Evolutionary conservation across 179 eudicot genomes (phyloP), one percentile per base, ranked within the genome.

Genomic region (Amaranthus tricolor): DNA sequence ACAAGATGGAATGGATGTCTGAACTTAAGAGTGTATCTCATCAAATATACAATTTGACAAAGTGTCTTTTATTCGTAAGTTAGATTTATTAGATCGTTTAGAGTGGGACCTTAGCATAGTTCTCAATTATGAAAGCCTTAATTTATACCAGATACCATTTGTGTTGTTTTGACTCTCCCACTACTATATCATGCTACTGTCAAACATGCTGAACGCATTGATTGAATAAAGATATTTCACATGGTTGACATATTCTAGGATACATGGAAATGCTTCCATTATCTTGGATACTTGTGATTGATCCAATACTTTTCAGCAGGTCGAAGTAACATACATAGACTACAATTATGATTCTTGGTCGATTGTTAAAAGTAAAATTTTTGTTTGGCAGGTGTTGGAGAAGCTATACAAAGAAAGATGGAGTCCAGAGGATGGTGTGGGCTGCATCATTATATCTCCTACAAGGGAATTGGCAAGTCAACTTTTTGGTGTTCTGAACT

Each of bases 341-440:
- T 52, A 51, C 10, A 2, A 3, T 21, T 68, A 2, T 52, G 57
- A 21, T 57, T 47, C 19, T 24, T 54, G 60, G 51, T 43, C 49
- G 7, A 20, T 68, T 68, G 45, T 40, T 59, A 20, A 45, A 43
- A 69, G 62, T 76, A 31, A 31, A 31, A 31, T 68, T 5, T n/a
- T 47, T 50, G 24, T 7, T 61, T 59, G 16, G 19, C 72, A 94
- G 98, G 88, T 94, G 61, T 75, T 94, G 61, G 98, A 94, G 83
- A 94, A 91, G 85, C 80, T 94, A 57, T 82, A 90, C 75, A 88
- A 81, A 78, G 82, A 80, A 68, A 84, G 91, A 81, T 94, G 98
- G 98, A 94, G 97, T 63, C 85, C 88, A 50, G 93, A 91, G 80
- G 93, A 87, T 78, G 98, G 98, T 43, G 98, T 94, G 54, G 98